Evolutionary conservation across 1,284 basidiomycete genomes (phyloP), one percentile per base, ranked within the genome.

Genomic region (Pyrrhoderma noxium): DNA sequence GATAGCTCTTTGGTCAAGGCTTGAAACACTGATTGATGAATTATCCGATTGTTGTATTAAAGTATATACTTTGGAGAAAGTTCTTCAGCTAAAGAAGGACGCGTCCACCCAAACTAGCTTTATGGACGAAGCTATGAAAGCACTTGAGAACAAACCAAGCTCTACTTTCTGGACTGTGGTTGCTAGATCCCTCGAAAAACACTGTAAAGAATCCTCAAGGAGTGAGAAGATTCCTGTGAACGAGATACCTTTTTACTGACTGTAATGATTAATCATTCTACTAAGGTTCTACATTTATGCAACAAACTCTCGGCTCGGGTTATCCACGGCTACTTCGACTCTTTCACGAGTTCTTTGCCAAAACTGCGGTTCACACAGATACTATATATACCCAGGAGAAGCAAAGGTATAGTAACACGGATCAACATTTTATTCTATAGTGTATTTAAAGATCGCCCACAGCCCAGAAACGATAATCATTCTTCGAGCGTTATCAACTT

Each of bases 41-140:
- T 85, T 99, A 77, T 80, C 89, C 2, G 84, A 82, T 49, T 91
- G 90, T 60, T 96, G 93, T 64, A 80, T 92, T 64, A 94, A 95
- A 86, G 89, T 97, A 3, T 96, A 97, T 65, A 89, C 88, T 0
- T 77, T 99, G 4, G 93, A 98, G 65, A 96, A 92, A 62, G 94
- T 98, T 3, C 72, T 98, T 25, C 82, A 80, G 61, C 67, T 94
- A 60, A 97, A 97, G 70, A 87, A 80, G 62, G 92, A 95, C 63
- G 74, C 82, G 0, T 69, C 78, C 16, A 83, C 87, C 0, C 87
- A 92, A 51, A 70, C 76, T 1, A 75, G 87, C 7, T 97, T 97
- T 65, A 69, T 98, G 13, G 91, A 95, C 48, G 92, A 93, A 63
- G 89, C 88, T 0, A 88, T 96, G 85, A 88, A 89, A 71, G 73